Conservation (phyloP, 129 eudicot genomes). For the Ambrosia artemisiifolia region DNA sequence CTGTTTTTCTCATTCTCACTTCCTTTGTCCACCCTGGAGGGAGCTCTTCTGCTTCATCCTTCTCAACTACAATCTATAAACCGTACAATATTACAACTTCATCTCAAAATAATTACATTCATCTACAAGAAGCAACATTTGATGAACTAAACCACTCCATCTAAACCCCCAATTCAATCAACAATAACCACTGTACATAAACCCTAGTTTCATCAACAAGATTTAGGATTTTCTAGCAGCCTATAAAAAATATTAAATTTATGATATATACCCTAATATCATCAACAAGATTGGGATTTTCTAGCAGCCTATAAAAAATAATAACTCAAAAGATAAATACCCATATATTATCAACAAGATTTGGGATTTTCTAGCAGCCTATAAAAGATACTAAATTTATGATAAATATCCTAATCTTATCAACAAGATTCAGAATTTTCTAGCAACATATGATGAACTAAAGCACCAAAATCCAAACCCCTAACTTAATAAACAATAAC, state of each 20-base stretch:
- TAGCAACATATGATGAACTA: no score
- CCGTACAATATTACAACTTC: slow-evolving; percentile 21
- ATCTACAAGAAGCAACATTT: not conserved
- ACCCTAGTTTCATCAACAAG: slow-evolving; percentile 10
- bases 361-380: not conserved
- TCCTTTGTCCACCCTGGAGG: slow-evolving; percentile 73
- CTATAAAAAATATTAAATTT: not conserved
- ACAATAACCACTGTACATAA: not conserved
- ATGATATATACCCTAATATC: slow-evolving; percentile 6
- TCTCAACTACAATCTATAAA: slow-evolving; percentile 44
- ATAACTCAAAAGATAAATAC: slow-evolving; percentile 7
- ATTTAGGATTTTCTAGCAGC: not conserved
- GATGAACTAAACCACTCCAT: slow-evolving; percentile 1
- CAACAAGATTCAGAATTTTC: no score
- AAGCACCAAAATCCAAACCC: not conserved
- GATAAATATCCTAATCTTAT: not conserved
- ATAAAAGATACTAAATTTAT: not conserved
- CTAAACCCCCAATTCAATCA: slow-evolving; percentile 10
- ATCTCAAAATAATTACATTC: slow-evolving; percentile 7
- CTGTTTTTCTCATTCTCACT: slow-evolving; percentile 37
- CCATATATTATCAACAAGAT: slow-evolving; percentile 8
- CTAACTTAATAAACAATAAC: not conserved
- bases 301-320: not conserved
- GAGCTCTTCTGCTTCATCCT: slow-evolving; percentile 48
- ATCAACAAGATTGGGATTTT: not conserved